Percentiles rank a stretch among this genome's conserved stretches.
These are phyloP conservation scores for Oryza coarctata DNA, from an alignment of 176 grass and related monocot species.

Conservation along the genomic window DNA sequence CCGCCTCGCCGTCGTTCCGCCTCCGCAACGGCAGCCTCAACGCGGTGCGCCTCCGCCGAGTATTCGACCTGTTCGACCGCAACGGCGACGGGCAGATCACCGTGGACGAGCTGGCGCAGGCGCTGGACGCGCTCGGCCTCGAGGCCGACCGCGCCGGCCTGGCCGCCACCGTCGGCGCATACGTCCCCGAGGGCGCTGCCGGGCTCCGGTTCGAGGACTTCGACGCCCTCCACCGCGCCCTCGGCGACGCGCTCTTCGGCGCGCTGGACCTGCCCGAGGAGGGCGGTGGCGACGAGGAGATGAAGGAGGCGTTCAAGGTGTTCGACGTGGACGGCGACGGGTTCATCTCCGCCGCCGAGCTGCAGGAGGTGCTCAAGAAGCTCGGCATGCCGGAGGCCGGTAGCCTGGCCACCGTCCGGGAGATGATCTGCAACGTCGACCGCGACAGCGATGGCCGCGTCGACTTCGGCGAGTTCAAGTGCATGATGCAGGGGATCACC, in stretches of 20 bases:
- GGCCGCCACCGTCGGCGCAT: slow-evolving; percentile 35
- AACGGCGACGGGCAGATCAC: slow-evolving; percentile 86
- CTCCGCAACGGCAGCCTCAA: slow-evolving; percentile 75
- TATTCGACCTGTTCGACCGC: slow-evolving; percentile 86
- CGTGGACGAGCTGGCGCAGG: slow-evolving; percentile 65
- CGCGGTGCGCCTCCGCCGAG: slow-evolving; percentile 57
- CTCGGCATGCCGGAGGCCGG: slow-evolving; percentile 57
- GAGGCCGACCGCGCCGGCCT: slow-evolving; percentile 48
- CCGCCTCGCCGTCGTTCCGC: slow-evolving; percentile 63
- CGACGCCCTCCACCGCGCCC: slow-evolving; percentile 63
- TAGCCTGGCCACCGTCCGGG: slow-evolving; percentile 47
- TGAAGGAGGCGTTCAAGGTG: slow-evolving; percentile 76
- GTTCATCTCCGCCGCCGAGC: slow-evolving; percentile 68
- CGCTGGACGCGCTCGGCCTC: slow-evolving; percentile 72
- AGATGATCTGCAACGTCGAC: slow-evolving; percentile 82
- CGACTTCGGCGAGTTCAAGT: slow-evolving; percentile 69
- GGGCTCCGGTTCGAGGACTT: slow-evolving; percentile 65
- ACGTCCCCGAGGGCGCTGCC: slow-evolving; percentile 49
- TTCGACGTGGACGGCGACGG: slow-evolving; percentile 78
- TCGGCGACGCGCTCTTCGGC: slow-evolving; percentile 60
- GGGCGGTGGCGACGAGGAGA: slow-evolving; percentile 44
- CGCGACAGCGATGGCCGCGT: slow-evolving; percentile 55
- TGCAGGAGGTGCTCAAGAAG: slow-evolving; percentile 66
- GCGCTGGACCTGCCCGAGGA: background rate
- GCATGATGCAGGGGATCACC: slow-evolving; percentile 70